Conservation (phyloP, 2,329 filamentous ascomycete genomes). For the Pseudogymnoascus sp. region DNA sequence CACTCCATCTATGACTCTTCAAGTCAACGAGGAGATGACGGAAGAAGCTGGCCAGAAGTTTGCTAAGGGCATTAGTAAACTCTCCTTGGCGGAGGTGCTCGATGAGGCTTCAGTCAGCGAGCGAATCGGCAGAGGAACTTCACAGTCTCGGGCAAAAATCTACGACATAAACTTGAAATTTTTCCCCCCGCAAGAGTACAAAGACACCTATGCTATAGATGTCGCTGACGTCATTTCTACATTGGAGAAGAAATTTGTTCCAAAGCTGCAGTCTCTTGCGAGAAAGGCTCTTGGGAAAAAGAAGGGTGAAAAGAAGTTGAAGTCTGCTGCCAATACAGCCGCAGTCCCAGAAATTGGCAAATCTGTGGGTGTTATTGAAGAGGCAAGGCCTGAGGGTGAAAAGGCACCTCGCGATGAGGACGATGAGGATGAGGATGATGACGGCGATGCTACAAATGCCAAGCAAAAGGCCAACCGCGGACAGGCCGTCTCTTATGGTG, state of each 20-base stretch:
- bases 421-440: conserved; percentile 65
- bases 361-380: conserved; percentile 47
- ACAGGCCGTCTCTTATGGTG: conserved; percentile 81
- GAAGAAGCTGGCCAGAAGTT: conserved; percentile 66
- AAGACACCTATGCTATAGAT: conserved; percentile 73
- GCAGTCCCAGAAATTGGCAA: conserved; percentile 70
- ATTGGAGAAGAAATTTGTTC: conserved; percentile 73
- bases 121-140: conserved; percentile 61
- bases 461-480: conserved; percentile 68
- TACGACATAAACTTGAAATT: conserved; percentile 77
- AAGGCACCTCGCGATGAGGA: conserved; percentile 41
- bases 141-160: conserved; percentile 65
- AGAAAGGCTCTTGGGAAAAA: conserved; percentile 76
- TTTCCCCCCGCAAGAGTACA: conserved; percentile 79
- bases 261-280: conserved; percentile 60
- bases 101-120: conserved; percentile 77
- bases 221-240: conserved; percentile 68
- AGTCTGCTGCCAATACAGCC: conserved; percentile 48
- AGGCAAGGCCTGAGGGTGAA: conserved; percentile 36
- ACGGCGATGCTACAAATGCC: conserved; percentile 66
- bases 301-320: conserved; percentile 51
- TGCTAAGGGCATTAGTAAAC: conserved; percentile 81
- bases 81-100: conserved; percentile 75
- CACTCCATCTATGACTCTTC: conserved; percentile 82
- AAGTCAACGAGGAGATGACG: conserved; percentile 64